Percentiles rank a stretch among this genome's conserved stretches.
These are phyloP conservation scores for Peronospora destructor DNA, from an alignment of 352 stramenopile species.

Conservation along the genomic window DNA sequence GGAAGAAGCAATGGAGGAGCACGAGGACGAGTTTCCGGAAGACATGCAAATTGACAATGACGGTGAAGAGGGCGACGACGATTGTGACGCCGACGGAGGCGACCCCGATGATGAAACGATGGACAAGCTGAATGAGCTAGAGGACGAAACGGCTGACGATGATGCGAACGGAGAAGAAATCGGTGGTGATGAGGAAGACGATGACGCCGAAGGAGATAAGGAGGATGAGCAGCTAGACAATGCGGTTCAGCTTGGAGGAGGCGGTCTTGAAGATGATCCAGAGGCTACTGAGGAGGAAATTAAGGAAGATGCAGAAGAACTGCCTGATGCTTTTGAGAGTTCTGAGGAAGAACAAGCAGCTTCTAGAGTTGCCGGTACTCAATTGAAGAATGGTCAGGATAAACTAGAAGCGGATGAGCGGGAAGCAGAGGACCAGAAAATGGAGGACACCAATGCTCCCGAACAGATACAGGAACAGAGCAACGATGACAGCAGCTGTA, in stretches of 20 bases:
- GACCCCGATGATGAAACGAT: slow-evolving; percentile 46
- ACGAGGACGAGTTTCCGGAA: slow-evolving; percentile 71
- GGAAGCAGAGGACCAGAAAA: slow-evolving; percentile 41
- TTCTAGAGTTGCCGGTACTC: slow-evolving; percentile 56
- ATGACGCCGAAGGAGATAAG: slow-evolving; percentile 57
- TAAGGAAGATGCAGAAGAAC: slow-evolving; percentile 54
- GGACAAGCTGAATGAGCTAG: slow-evolving; percentile 51
- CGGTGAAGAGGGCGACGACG: slow-evolving; percentile 33
- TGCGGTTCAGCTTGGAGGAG: slow-evolving; percentile 59
- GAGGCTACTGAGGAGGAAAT: slow-evolving; percentile 50
- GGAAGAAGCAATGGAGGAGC: slow-evolving; percentile 54
- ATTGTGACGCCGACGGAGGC: slow-evolving; percentile 32
- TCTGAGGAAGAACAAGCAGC: slow-evolving; percentile 47
- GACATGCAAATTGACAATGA: slow-evolving; percentile 82
- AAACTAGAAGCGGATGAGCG: slow-evolving; percentile 56
- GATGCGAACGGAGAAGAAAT: slow-evolving; percentile 28
- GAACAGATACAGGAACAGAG: slow-evolving; percentile 43
- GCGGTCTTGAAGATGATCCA: slow-evolving; percentile 68
- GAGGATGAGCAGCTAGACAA: slow-evolving; percentile 68
- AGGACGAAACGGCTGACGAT: slow-evolving; percentile 37
- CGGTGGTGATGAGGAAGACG: slow-evolving; percentile 34
- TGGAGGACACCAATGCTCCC: slow-evolving; percentile 35
- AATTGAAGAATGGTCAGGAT: slow-evolving; percentile 79
- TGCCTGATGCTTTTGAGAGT: slow-evolving; percentile 39
- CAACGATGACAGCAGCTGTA: slow-evolving; percentile 54